Evolutionary conservation across 2,329 filamentous ascomycete genomes (phyloP), one percentile per base, ranked within the genome.

Genomic region (Drechslerella coelobrocha): DNA sequence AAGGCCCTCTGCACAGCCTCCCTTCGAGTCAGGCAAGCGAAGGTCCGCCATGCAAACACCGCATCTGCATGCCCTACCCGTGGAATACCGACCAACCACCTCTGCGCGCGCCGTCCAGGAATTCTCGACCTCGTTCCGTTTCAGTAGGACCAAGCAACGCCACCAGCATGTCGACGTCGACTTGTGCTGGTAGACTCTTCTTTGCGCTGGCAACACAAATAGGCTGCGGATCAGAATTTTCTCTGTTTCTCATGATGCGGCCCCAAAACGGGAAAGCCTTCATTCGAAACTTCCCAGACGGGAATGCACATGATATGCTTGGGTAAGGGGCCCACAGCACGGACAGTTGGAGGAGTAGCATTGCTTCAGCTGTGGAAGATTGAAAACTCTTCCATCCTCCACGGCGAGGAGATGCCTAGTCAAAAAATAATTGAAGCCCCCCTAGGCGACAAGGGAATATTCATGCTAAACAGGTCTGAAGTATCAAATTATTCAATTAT

Each of bases 21-120:
- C 41, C 41, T 8, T 45, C 19, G 41, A 23, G n/a, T 45, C 41
- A 19, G 41, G 19, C 41, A 45, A 41, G 37, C 29, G 29, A 31
- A 8, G n/a, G 37, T 41, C 37, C n/a, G 37, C 37, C n/a, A 31
- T 6, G 29, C 29, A 41, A 45, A 45, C 10, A 21, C 41, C 41
- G 41, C 41, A 45, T 45, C n/a, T 17, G 21, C 41, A 45, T 45
- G 41, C 41, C 41, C n/a, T 21, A 17, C 41, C 19, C 14, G 41
- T 45, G 41, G 41, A 45, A 45, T 45, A 14, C 41, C 41, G 17
- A 45, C 41, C 41, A 45, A 45, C 41, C 41, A 45, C 41, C 37
- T 34, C 29, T 6, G 7, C 29, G 29, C 29, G 29, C 6, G 29
- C 41, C 41, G 41, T 45, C 41, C 41, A 45, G 37, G 12, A 31